Evolutionary conservation across 176 grass and related monocot genomes (phyloP).

Genomic region (Alopecurus myosuroides): DNA sequence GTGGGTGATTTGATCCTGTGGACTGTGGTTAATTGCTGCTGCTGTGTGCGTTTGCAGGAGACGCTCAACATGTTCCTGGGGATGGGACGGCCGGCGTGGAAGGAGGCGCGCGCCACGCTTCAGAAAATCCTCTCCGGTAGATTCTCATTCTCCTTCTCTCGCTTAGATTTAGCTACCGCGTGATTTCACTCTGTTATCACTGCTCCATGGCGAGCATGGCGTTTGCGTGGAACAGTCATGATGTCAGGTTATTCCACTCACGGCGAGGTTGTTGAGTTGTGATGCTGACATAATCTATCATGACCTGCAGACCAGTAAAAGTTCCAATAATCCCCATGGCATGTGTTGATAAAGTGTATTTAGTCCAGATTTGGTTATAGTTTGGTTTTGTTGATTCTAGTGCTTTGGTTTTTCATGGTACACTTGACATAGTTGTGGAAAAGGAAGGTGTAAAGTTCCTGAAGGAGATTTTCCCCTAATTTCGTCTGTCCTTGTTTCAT

Average conservation of each 20-base stretch:
- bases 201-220: neutral
- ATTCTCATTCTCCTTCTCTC: neutral
- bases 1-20: neutral
- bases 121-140: constrained; percentile 85
- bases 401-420: neutral
- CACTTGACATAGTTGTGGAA: neutral
- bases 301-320: neutral
- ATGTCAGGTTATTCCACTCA: neutral
- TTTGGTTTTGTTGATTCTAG: neutral
- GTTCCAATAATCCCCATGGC: neutral
- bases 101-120: constrained; percentile 81
- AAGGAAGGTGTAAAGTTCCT: neutral
- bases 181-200: neutral
- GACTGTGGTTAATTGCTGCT: neutral
- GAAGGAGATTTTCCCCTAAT: neutral
- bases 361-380: neutral
- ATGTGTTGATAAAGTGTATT: neutral
- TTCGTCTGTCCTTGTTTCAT: neutral
- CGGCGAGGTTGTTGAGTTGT: neutral
- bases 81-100: constrained; percentile 85
- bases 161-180: neutral
- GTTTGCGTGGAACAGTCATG: neutral
- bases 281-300: neutral
- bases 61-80: constrained; percentile 91
- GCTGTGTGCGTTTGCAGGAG: constrained; percentile 48